Evolutionary conservation across 1,284 basidiomycete species (phyloP).

Genomic region (Boletus sp.): DNA sequence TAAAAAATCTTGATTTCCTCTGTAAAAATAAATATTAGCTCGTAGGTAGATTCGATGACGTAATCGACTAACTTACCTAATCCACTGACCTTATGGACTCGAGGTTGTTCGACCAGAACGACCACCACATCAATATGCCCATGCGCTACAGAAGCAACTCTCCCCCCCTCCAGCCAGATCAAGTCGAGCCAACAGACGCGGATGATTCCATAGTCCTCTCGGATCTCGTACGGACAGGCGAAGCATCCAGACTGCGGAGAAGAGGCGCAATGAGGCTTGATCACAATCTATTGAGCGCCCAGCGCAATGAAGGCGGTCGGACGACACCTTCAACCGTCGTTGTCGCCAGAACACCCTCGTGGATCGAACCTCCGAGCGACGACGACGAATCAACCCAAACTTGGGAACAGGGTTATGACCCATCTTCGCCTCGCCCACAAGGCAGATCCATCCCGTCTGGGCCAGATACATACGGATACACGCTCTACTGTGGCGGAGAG

Average conservation of each 20-base stretch:
- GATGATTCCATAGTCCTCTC: slow-evolving; percentile 68
- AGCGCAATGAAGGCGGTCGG: slow-evolving; percentile 29
- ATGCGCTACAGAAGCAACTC: slow-evolving; percentile 30
- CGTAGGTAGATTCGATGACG: no score
- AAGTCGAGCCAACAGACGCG: slow-evolving; percentile 39
- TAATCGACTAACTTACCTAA: slow-evolving; percentile 12
- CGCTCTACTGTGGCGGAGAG: slow-evolving; percentile 51
- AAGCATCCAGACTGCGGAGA: slow-evolving; percentile 66
- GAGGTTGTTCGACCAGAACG: slow-evolving; percentile 14
- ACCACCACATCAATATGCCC: slow-evolving; percentile 26
- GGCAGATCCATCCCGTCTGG: slow-evolving; percentile 14
- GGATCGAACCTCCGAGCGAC: slow-evolving; percentile 35
- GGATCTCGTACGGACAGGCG: slow-evolving; percentile 64
- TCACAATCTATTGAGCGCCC: slow-evolving; percentile 34
- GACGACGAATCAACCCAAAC: slow-evolving; percentile 33
- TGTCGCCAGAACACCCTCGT: slow-evolving; percentile 31
- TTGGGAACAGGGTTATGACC: slow-evolving; percentile 34
- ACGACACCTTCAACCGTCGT: slow-evolving; percentile 29
- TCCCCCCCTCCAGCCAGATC: slow-evolving; percentile 16
- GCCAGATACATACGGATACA: slow-evolving; percentile 33
- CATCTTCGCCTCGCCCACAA: slow-evolving; percentile 25
- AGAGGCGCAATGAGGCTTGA: slow-evolving; percentile 67
- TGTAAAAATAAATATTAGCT: no score
- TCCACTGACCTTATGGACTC: background rate
- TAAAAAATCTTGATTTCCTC: no score